Evolutionary conservation across 768 basidiomycete genomes (phyloP), one percentile per base, ranked within the genome.

Genomic region (Tylopilus plumbeoviolaceoides): DNA sequence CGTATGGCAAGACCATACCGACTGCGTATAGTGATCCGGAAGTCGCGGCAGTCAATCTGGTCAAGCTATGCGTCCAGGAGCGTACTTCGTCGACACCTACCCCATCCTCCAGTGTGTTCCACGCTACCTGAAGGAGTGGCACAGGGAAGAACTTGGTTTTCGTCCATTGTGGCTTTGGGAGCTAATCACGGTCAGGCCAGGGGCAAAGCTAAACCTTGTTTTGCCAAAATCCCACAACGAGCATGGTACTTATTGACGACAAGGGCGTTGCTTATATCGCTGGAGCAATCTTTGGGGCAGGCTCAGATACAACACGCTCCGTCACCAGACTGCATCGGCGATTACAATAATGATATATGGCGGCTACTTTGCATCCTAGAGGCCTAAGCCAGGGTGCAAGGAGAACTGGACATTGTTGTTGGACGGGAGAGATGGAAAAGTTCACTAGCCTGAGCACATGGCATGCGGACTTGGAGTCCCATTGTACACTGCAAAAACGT

Each of bases 271-370:
- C 68, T 3, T 77, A 73, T 52, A 50, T 76, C 8, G 67, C 73
- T 5, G 75, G 75, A 1, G 63, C 70, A 2, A 73, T 76, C 69
- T 77, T 75, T 53, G 71, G 72, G 23, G 74, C 75, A 1, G 75
- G 75, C 1, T 62, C 70, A 7, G 74, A 75, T 42, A 73, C 73
- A 30, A 30, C 8, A 10, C 28, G 7, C 7, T 30, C 28, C 28
- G 28, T 42, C 10, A 14, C 11, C 44, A 73, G 72, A 69, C 69
- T 12, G 67, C 70, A 0, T 75, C 78, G 4, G 80, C 78, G 0
- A 81, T 83, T 43, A 77, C 75, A 38, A 66, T 83, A 27, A 68
- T 70, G n/a, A 69, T 83, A 28, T n/a, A 73, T 84, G 70, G 81
- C 82, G 1, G 76, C 82, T 9, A 77, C 78, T 3, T 70, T 71